Percentiles rank a stretch among this genome's conserved stretches.
Conservation (phyloP, 2,329 filamentous ascomycete genomes). For the Cladosporium sp. region DNA sequence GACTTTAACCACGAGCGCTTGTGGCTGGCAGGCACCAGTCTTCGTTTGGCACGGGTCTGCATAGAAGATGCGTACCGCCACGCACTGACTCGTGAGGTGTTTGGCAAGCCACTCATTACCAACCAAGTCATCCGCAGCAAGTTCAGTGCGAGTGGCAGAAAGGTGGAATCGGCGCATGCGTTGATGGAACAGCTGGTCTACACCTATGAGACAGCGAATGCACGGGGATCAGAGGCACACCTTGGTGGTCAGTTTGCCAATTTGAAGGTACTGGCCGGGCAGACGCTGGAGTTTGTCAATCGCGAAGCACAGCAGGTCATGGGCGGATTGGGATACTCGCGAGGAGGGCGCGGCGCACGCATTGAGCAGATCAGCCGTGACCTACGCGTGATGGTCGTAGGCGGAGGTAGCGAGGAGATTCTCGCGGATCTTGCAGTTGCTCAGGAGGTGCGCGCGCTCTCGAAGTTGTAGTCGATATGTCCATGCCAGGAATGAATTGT, state of each 20-base stretch:
- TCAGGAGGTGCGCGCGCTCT: conserved; percentile 19
- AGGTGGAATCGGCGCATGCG: conserved; percentile 23
- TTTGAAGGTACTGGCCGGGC: conserved; percentile 52
- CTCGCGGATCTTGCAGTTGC: conserved; percentile 24
- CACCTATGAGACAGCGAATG: conserved; percentile 2
- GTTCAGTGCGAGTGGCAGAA: conserved; percentile 15
- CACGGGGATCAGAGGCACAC: conserved; percentile 26
- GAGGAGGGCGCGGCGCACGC: conserved; percentile 48
- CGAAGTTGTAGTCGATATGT: background rate
- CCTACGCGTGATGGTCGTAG: conserved; percentile 45
- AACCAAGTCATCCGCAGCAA: conserved; percentile 25
- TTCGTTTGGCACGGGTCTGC: conserved; percentile 19
- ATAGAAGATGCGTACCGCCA: conserved; percentile 14
- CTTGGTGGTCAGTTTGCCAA: conserved; percentile 52
- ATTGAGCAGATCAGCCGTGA: conserved; percentile 55
- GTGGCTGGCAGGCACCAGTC: conserved; percentile 5
- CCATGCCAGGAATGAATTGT: background rate
- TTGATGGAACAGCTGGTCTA: conserved; percentile 23
- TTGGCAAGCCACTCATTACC: conserved; percentile 24
- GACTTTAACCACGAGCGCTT: conserved; percentile 26
- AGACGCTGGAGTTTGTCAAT: conserved; percentile 52
- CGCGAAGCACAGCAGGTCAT: conserved; percentile 56
- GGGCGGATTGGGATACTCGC: conserved; percentile 52
- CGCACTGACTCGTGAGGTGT: conserved; percentile 23
- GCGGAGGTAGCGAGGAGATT: conserved; percentile 29